Percentiles rank a stretch among this genome's conserved stretches.
Evolutionary conservation across 2,329 filamentous ascomycete species (phyloP).

Genomic region (Fusarium sp.): DNA sequence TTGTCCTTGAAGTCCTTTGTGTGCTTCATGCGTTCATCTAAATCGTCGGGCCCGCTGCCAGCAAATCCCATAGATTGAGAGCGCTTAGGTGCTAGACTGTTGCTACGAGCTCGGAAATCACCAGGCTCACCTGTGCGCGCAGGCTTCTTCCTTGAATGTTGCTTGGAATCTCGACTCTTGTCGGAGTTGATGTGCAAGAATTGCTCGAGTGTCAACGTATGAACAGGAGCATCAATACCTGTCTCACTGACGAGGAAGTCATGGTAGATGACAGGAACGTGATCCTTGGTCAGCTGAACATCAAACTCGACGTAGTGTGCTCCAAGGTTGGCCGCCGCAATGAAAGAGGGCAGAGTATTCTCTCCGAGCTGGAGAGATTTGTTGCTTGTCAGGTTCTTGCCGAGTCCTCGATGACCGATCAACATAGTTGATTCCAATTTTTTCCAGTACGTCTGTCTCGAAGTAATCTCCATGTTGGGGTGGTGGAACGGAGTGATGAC

Average conservation of each 20-base stretch:
- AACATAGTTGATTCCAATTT: conserved; percentile 90
- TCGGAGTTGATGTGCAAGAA: conserved; percentile 87
- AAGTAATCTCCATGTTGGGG: conserved; percentile 91
- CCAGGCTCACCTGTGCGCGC: conserved; percentile 52
- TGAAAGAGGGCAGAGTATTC: conserved; percentile 96
- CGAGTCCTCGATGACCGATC: conserved; percentile 79
- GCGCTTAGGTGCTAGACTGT: conserved; percentile 60
- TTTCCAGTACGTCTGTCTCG: conserved; percentile 96
- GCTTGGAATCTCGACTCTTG: conserved; percentile 49
- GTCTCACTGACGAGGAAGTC: conserved; percentile 98
- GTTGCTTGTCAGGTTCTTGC: conserved; percentile 88
- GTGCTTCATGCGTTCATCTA: conserved; percentile 93
- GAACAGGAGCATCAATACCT: conserved; percentile 95
- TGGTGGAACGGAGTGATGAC: conserved; percentile 95
- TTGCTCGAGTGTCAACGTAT: conserved; percentile 94
- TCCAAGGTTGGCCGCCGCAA: conserved; percentile 93
- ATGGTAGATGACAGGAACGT: conserved; percentile 98
- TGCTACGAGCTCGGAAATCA: conserved; percentile 52
- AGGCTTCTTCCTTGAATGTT: conserved; percentile 26
- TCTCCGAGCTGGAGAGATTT: conserved; percentile 94
- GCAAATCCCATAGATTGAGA: conserved; percentile 69
- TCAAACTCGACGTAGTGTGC: conserved; percentile 83
- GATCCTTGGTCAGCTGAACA: conserved; percentile 98
- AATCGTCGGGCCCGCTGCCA: conserved; percentile 55
- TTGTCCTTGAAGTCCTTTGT: conserved; percentile 95